phyloP scores from a whole-genome alignment of 2,329 filamentous ascomycete genomes.

The Clarireedia homoeocarpa region DNA sequence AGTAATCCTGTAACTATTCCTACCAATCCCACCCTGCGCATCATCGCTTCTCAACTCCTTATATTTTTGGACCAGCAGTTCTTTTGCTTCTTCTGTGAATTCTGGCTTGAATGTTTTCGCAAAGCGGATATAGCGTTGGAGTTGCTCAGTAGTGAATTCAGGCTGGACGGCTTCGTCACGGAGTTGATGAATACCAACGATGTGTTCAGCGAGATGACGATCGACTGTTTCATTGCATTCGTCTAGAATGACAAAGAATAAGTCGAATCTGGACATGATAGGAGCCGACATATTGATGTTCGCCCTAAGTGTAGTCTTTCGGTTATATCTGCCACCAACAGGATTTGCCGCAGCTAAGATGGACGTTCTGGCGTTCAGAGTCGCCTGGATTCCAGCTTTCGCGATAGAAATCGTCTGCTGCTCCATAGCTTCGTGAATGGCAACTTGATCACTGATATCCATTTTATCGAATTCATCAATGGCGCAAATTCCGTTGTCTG shows the following conservation, averaged over 20 bases:
- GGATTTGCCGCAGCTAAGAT: constrained; percentile 96
- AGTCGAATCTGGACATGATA: constrained; percentile 98
- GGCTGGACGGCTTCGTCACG: constrained; percentile 87
- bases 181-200: constrained; percentile 87
- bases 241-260: constrained; percentile 96
- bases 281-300: constrained; percentile 99
- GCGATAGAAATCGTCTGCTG: constrained; percentile 99
- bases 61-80: constrained; percentile 82
- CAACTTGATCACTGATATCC: constrained; percentile 94
- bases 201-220: constrained; percentile 86
- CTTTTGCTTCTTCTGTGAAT: constrained; percentile 81
- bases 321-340: constrained; percentile 92
- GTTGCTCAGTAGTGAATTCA: constrained; percentile 90
- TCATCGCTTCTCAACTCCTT: constrained; percentile 92
- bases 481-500: constrained; percentile 92
- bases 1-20: constrained; percentile 95
- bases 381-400: constrained; percentile 96
- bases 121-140: constrained; percentile 96
- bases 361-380: constrained; percentile 87
- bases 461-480: constrained; percentile 99
- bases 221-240: constrained; percentile 92
- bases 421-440: constrained; percentile 99
- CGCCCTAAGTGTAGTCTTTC: constrained; percentile 83
- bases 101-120: constrained; percentile 89
- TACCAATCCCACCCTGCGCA: constrained; percentile 84